Base-by-base conservation (phyloP, 192 early-diverging fungal genomes). In the Spizellomyces sp. region DNA sequence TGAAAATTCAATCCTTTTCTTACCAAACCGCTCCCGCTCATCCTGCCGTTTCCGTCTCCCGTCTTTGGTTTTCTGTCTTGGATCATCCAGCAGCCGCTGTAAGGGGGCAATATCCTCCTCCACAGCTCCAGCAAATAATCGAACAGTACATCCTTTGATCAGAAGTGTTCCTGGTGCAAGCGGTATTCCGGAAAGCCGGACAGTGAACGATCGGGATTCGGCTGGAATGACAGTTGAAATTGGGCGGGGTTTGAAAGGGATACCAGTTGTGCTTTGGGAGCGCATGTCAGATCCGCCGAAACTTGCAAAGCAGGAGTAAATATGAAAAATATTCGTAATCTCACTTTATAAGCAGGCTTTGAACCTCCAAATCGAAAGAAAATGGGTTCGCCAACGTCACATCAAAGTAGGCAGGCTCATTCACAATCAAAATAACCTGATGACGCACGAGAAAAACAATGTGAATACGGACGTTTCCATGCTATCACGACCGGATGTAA, bases 361-460 rank as follows among this genome's bases (percentile, higher is more conserved):
- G 86, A 17, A 94, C 72, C 21, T 93, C 91, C 43, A 94, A 61
- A 67, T 92, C 91, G 76, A 94, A 91, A 14, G 85, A 82, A 77
- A 91, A 94, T 9, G 91, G 90, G 76, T 94, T 94, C 0, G 88
- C 83, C 12, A 94, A 65, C 1, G 80, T 83, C 5, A 94, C 78
- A 43, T 91, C 89, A 70, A 94, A 91, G 50, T 89, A 84, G 3
- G 84, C 81, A 0, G 82, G 66, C 70, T 94, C 93, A 58, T 84
- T 81, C 8, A 87, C 83, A 8, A 93, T 85, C 1, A 94, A 68
- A n/a, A 86, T 60, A 9, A 36, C 27, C 27, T 36, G 27, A 36
- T 36, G 27, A 36, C 27, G 1, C 1, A 36, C 27, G 27, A 36
- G 27, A 36, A 36, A 36, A 36, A 36, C 27, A 36, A 36, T 36